A percentile compares a stretch with the other conserved stretches of the same genome.
Conservation (phyloP, 257 asterid species). For the Solanum arcanum region DNA sequence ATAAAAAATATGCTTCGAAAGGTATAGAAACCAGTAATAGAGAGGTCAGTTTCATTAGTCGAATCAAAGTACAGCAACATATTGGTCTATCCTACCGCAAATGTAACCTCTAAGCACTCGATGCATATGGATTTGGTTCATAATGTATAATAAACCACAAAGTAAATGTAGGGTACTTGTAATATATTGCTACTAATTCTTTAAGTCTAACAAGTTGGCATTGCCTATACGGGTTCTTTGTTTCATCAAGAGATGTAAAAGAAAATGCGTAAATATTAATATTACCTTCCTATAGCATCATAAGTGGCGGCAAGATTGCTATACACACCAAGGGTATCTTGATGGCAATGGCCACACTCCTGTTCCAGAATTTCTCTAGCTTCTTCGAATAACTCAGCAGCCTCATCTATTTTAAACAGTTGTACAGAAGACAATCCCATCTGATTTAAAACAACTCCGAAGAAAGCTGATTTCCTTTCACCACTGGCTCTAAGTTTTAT, state of each 20-base stretch:
- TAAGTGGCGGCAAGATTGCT: not conserved
- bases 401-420: constrained; percentile 90
- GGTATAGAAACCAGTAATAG: not conserved
- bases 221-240: not conserved
- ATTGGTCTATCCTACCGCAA: not conserved
- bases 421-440: constrained; percentile 37
- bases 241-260: not conserved
- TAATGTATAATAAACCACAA: not conserved
- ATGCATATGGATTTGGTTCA: not conserved
- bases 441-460: not conserved
- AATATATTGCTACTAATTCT: not conserved
- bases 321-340: not conserved
- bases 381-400: constrained; percentile 96
- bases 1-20: not conserved
- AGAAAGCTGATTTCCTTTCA: constrained; percentile 88
- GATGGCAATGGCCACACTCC: constrained; percentile 51
- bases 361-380: constrained; percentile 87
- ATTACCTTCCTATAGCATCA: not conserved
- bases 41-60: not conserved
- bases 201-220: not conserved
- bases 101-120: not conserved
- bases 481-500: constrained; percentile 75
- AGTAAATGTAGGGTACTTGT: not conserved
- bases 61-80: too few species aligned
- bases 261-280: not conserved